A percentile compares a stretch with the other conserved stretches of the same genome.
Evolutionary conservation across 805 yeast species (phyloP).

Genomic region (Vanderwaltozyma tropicalis): DNA sequence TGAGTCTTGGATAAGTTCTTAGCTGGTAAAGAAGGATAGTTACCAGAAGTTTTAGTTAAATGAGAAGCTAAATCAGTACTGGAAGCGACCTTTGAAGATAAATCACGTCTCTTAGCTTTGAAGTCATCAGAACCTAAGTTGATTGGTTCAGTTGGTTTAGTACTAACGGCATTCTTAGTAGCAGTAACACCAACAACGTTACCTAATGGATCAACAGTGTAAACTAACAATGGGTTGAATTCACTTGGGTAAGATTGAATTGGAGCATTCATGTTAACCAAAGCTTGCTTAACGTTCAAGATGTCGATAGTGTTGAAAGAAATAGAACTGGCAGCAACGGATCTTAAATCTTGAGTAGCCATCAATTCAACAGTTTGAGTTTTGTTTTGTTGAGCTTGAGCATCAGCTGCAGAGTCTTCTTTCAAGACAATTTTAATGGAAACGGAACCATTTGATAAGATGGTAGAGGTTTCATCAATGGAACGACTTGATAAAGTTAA

Average conservation of each 20-base stretch:
- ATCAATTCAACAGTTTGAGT: constrained; percentile 1
- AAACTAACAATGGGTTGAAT: constrained; percentile 63
- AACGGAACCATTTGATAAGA: constrained; percentile 17
- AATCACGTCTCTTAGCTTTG: constrained; percentile 4
- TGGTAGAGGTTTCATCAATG: constrained; percentile 1
- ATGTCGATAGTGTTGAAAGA: constrained; percentile 29
- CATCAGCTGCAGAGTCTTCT: constrained; percentile 11
- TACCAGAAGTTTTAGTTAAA: constrained; percentile 9
- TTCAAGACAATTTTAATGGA: constrained; percentile 22
- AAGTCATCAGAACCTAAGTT: background rate
- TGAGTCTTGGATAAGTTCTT: constrained; percentile 11
- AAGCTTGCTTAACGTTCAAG: constrained; percentile 19
- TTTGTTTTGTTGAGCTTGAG: constrained; percentile 20
- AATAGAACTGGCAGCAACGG: constrained; percentile 32
- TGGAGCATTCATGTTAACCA: constrained; percentile 23
- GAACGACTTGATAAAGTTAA: constrained; percentile 9
- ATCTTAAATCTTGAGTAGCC: constrained; percentile 38
- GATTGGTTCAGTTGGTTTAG: constrained; percentile 25
- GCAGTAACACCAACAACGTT: constrained; percentile 71
- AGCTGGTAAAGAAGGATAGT: constrained; percentile 17
- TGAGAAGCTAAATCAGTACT: constrained; percentile 15
- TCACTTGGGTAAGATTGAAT: constrained; percentile 62
- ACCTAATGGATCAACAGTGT: constrained; percentile 77
- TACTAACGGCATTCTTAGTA: constrained; percentile 43
- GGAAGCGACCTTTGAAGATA: constrained; percentile 17